Conservation (phyloP, 306 rosid species). For the Oemleria cerasiformis region DNA sequence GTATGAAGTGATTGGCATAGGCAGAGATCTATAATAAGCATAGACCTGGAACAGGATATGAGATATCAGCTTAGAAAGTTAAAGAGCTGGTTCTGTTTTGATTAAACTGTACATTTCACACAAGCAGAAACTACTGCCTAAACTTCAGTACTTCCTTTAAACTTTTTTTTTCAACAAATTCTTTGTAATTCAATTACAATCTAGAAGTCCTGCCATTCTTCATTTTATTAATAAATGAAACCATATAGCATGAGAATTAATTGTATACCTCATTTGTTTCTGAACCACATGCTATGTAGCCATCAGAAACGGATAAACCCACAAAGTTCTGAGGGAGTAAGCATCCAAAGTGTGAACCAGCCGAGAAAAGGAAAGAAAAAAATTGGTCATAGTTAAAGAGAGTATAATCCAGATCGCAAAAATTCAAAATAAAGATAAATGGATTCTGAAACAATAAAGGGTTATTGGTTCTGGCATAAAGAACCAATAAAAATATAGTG, state of each 20-base stretch:
- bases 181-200: not conserved
- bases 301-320: conserved; percentile 77
- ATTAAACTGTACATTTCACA: not conserved
- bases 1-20: conserved; percentile 80
- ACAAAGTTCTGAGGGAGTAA: conserved; percentile 79
- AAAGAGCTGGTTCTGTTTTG: not conserved
- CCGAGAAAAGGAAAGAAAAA: conserved; percentile 4
- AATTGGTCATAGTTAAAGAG: not conserved
- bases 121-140: not conserved
- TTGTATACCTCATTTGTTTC: conserved; percentile 85
- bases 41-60: conserved; percentile 56
- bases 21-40: conserved; percentile 76
- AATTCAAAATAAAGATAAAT: conserved; percentile 13
- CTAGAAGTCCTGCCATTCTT: not conserved
- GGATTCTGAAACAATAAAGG: too few relatives aligned
- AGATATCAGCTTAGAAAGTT: conserved; percentile 6
- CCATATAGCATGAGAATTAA: not conserved
- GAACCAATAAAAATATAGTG: conserved; percentile 6
- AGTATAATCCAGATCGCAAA: not conserved
- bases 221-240: not conserved
- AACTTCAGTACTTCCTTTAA: not conserved
- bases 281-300: conserved; percentile 94
- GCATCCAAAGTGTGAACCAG: conserved; percentile 33
- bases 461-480: conserved; percentile 12
- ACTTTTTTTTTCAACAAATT: not conserved